Evolutionary conservation across 2,329 filamentous ascomycete genomes (phyloP).

Genomic region (Colletotrichum musae): DNA sequence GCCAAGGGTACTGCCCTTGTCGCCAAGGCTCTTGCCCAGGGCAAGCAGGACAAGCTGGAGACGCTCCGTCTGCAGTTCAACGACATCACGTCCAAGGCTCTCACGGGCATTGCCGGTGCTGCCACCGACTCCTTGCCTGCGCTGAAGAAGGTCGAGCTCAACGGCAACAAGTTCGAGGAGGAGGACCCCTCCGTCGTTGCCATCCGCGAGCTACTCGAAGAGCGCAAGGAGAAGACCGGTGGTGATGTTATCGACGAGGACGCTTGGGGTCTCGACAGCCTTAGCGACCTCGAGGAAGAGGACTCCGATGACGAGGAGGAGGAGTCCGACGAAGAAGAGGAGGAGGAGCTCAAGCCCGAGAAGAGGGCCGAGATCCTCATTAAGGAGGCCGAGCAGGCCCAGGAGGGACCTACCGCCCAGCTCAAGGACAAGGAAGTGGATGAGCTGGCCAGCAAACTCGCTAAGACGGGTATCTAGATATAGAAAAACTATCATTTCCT

Average conservation of each 20-base stretch:
- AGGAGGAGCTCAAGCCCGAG: conserved; percentile 68
- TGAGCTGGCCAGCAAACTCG: conserved; percentile 80
- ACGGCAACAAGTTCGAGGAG: conserved; percentile 95
- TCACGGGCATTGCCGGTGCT: conserved; percentile 80
- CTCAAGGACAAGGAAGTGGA: conserved; percentile 85
- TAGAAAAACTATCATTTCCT: conserved; percentile 24
- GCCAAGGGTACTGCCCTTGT: conserved; percentile 83
- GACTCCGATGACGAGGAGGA: conserved; percentile 79
- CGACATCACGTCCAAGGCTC: conserved; percentile 85
- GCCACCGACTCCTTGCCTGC: conserved; percentile 78
- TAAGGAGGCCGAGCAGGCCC: conserved; percentile 79
- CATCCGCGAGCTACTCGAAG: conserved; percentile 80
- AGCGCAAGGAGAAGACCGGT: conserved; percentile 81
- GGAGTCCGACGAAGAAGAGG: conserved; percentile 77
- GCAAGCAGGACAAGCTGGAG: conserved; percentile 84
- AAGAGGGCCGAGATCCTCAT: conserved; percentile 78
- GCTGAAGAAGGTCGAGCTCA: conserved; percentile 90
- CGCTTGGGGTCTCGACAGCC: conserved; percentile 86
- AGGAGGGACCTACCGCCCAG: conserved; percentile 80
- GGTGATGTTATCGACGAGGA: conserved; percentile 80
- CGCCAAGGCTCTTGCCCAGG: conserved; percentile 79
- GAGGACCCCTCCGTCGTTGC: conserved; percentile 81
- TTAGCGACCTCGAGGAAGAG: conserved; percentile 88
- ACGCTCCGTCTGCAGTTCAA: conserved; percentile 91
- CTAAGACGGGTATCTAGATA: conserved; percentile 75